These are phyloP conservation scores for Phytopythium ostracodes DNA, from an alignment of 352 stramenopile genomes.

Conservation along the genomic window DNA sequence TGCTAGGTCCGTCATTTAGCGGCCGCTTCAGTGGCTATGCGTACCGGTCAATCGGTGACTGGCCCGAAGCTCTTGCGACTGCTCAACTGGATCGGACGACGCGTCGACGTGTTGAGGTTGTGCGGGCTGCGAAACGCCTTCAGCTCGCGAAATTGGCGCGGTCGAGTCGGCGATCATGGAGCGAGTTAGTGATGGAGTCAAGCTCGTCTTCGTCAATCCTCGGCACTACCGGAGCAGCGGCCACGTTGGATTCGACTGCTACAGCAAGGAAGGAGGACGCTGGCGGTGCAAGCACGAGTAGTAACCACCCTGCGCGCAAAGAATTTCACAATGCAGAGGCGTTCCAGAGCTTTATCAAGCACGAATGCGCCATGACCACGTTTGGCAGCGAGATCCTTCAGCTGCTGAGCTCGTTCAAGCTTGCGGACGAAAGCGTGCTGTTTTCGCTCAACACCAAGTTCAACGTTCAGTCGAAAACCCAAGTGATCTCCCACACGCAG, in stretches of 20 bases:
- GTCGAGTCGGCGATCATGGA: slow-evolving; percentile 47
- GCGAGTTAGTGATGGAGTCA: slow-evolving; percentile 11
- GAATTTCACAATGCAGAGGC: slow-evolving; percentile 25
- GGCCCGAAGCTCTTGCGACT: slow-evolving; percentile 59
- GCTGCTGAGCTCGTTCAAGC: slow-evolving; percentile 49
- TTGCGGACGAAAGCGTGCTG: slow-evolving; percentile 48
- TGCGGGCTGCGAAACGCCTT: slow-evolving; percentile 1
- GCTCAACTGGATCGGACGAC: slow-evolving; percentile 52
- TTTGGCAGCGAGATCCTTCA: slow-evolving; percentile 65
- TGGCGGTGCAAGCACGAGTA: not conserved
- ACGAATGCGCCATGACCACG: slow-evolving; percentile 51
- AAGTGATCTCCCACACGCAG: slow-evolving; percentile 24
- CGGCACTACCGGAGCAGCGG: not conserved
- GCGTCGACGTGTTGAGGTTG: slow-evolving; percentile 53
- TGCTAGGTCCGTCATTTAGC: slow-evolving; percentile 55
- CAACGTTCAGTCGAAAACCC: slow-evolving; percentile 19
- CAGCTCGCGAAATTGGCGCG: slow-evolving; percentile 36
- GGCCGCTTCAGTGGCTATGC: slow-evolving; percentile 60
- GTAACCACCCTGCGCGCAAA: slow-evolving; percentile 11
- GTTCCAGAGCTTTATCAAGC: slow-evolving; percentile 56
- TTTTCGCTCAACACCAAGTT: slow-evolving; percentile 64
- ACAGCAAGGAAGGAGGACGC: slow-evolving; percentile 41
- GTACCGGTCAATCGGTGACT: slow-evolving; percentile 65
- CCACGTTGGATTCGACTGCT: slow-evolving; percentile 16
- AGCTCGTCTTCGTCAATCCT: not conserved